Evolutionary conservation across 2,329 filamentous ascomycete species (phyloP).

Genomic region (Epichloe coenophiala): DNA sequence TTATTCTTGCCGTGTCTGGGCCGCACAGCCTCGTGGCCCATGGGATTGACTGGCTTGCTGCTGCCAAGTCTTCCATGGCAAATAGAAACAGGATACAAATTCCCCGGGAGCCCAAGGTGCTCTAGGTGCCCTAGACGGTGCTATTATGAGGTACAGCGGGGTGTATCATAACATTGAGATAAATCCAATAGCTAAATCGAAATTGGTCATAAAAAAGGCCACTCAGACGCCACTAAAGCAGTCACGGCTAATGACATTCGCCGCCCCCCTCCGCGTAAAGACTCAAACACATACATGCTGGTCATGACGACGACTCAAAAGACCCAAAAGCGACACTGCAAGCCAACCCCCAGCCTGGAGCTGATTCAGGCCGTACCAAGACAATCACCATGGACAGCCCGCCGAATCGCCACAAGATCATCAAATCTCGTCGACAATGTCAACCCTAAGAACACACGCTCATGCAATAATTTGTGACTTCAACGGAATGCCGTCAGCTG

Average conservation of each 20-base stretch:
- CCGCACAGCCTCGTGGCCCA: too few relatives aligned
- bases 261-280: too few relatives aligned
- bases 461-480: background rate
- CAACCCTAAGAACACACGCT: background rate
- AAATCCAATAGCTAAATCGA: background rate
- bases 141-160: background rate
- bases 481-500: slow-evolving; percentile 2
- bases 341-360: background rate
- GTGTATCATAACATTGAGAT: background rate
- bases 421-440: background rate
- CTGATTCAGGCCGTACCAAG: background rate
- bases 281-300: too few relatives aligned
- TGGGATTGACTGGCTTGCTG: background rate
- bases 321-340: background rate
- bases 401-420: background rate
- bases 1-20: background rate
- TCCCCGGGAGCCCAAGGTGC: too few relatives aligned
- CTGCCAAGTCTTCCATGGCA: too few relatives aligned
- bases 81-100: too few relatives aligned
- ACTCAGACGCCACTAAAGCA: too few relatives aligned
- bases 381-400: background rate
- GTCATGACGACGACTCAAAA: too few relatives aligned
- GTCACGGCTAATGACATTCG: too few relatives aligned
- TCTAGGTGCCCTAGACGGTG: background rate
- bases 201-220: background rate